A percentile compares a stretch with the other conserved stretches of the same genome.
These are phyloP conservation scores for Dioscorea zingiberensis DNA, from an alignment of 106 monocot genomes.

Conservation along the genomic window DNA sequence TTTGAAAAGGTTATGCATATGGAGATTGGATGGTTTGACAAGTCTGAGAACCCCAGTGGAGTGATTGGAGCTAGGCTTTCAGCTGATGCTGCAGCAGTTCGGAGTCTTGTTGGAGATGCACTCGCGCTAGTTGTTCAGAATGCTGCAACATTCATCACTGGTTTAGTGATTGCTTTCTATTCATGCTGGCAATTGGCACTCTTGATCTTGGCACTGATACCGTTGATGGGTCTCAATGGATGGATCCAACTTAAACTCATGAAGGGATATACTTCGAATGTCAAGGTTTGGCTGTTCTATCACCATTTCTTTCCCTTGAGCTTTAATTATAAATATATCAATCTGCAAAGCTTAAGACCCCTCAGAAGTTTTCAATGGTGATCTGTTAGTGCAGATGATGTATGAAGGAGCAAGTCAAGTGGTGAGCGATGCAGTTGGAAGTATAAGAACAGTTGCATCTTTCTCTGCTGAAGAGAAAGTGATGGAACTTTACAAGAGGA, in stretches of 20 bases:
- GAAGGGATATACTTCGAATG: constrained; percentile 26
- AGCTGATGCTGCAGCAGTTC: constrained; percentile 27
- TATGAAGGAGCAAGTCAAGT: constrained; percentile 69
- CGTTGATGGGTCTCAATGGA: constrained; percentile 28
- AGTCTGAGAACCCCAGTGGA: constrained; percentile 31
- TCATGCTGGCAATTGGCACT: constrained; percentile 31
- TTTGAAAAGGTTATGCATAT: constrained; percentile 40
- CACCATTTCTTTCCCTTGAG: no score
- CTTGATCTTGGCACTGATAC: constrained; percentile 26
- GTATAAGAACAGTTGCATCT: constrained; percentile 51
- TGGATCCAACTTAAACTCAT: constrained; percentile 31
- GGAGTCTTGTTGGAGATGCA: constrained; percentile 38
- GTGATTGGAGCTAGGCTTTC: constrained; percentile 38
- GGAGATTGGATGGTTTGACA: constrained; percentile 42
- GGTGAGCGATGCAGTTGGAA: constrained; percentile 40
- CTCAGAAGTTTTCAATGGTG: no score
- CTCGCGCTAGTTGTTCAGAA: constrained; percentile 31
- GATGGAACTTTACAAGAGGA: constrained; percentile 26
- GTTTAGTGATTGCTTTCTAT: constrained; percentile 29
- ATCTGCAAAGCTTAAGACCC: no score
- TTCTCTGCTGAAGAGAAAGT: constrained; percentile 48
- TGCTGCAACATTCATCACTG: constrained; percentile 16
- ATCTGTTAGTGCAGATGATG: constrained; percentile 32
- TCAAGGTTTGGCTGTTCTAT: constrained; percentile 21
- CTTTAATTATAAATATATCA: no score